These are phyloP conservation scores for Castanospermum australe DNA, from an alignment of 306 rosid genomes.

Conservation along the genomic window DNA sequence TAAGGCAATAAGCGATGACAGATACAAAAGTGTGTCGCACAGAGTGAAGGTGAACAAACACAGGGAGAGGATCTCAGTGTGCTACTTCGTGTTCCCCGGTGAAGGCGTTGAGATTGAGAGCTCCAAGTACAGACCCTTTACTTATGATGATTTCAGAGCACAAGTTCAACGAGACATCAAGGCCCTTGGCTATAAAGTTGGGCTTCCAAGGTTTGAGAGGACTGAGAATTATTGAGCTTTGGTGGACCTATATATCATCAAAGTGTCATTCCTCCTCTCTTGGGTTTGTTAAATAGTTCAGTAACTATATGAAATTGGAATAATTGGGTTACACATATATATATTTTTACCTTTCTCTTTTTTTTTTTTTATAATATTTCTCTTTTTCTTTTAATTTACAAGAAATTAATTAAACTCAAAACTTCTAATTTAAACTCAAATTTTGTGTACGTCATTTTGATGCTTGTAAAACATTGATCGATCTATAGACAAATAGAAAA, in stretches of 20 bases:
- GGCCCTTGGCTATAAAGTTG: conserved; percentile 47
- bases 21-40: conserved; percentile 48
- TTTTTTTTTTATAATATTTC: too few species aligned
- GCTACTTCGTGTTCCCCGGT: conserved; percentile 61
- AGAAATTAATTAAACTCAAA: too few species aligned
- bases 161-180: conserved; percentile 51
- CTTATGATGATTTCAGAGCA: conserved; percentile 50
- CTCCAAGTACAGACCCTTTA: conserved; percentile 56
- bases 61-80: conserved; percentile 44
- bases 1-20: conserved; percentile 62
- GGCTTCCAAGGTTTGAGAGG: conserved; percentile 52
- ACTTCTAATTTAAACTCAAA: too few species aligned
- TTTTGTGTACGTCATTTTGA: too few species aligned
- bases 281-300: not conserved
- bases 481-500: too few species aligned
- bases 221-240: not conserved
- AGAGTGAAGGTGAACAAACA: conserved; percentile 48
- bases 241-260: not conserved
- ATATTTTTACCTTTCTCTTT: too few species aligned
- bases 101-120: conserved; percentile 43
- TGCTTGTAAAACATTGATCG: too few species aligned
- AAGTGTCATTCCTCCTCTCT: not conserved
- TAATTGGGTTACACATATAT: not conserved
- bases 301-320: not conserved
- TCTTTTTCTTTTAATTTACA: too few species aligned